Percentiles rank a stretch among this genome's conserved stretches.
Evolutionary conservation across 1,284 basidiomycete genomes (phyloP).

Genomic region (Cronartium quercuum): DNA sequence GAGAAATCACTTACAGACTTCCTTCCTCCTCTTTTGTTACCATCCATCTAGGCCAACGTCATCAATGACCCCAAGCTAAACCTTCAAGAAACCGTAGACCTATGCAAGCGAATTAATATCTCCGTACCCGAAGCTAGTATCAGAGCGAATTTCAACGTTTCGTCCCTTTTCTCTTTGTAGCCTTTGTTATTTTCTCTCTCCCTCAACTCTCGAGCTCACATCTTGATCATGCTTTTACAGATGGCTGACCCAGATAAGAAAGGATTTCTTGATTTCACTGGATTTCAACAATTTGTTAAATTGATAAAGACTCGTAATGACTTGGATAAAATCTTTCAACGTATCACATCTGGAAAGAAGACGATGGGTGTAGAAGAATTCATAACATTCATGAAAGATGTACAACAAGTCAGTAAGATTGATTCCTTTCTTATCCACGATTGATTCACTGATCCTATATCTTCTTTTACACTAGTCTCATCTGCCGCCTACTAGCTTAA

Average conservation of each 20-base stretch:
- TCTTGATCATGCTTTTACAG: constrained; percentile 45
- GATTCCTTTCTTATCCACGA: background rate
- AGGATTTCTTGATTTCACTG: constrained; percentile 69
- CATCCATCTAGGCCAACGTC: constrained; percentile 40
- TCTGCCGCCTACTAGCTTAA: constrained; percentile 34
- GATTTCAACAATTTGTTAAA: constrained; percentile 80
- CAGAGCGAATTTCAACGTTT: constrained; percentile 61
- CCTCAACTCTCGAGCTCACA: background rate
- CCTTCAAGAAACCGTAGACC: constrained; percentile 66
- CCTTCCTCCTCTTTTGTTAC: constrained; percentile 39
- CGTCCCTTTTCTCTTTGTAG: constrained; percentile 36
- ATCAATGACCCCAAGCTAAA: constrained; percentile 59
- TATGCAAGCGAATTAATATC: constrained; percentile 72
- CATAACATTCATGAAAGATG: constrained; percentile 27
- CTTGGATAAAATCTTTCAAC: constrained; percentile 55
- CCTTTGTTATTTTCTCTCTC: background rate
- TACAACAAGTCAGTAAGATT: constrained; percentile 27
- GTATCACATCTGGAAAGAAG: constrained; percentile 20
- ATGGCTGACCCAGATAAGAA: constrained; percentile 62
- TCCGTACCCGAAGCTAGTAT: constrained; percentile 62
- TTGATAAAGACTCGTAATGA: constrained; percentile 76
- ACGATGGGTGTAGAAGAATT: constrained; percentile 30
- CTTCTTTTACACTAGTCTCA: constrained; percentile 26
- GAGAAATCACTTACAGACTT: constrained; percentile 34
- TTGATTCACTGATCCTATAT: constrained; percentile 13